Base-by-base conservation (phyloP, 1,139 yeast species). In the Hemisphaericaspora subhashii region DNA sequence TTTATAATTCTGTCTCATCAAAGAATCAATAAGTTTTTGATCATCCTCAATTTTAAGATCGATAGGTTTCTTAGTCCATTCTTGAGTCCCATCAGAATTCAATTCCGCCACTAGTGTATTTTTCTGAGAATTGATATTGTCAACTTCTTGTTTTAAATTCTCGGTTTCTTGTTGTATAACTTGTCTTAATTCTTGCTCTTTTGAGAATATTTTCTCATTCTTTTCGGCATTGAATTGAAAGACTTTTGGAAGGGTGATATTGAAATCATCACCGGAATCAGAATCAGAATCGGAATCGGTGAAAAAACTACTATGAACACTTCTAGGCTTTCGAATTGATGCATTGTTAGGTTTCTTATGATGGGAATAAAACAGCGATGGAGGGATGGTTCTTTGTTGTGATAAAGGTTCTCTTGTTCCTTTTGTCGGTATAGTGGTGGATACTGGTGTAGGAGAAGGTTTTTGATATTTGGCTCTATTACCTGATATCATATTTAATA, bases 21-120 rank as follows among this genome's bases (percentile, higher is more conserved):
- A 42, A 10, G 36, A 37, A 3, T 51, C 54, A 20, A 51, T 38
- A 4, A 45, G 35, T 12, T 29, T 24, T 6, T 31, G 22, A 17
- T 31, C 31, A 5, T 26, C 20, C 6, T 29, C 22, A 5, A 29
- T n/a, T 24, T 12, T n/a, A 10, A 31, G 9, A 22, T 33, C 36
- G 17, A 28, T n/a, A n/a, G n/a, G n/a, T n/a, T n/a, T 41, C 20
- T 23, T 37, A 22, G 37, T 47, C 8, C 31, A 15, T 3, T 41
- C 46, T 11, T 31, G 33, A 3, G 61, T 45, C 9, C 70, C 69
- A 41, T 62, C 60, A 38, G 62, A 64, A 41, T 53, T 55, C 41
- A 65, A 51, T 43, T 63, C 69, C 1, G 25, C 37, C 20, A 57
- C 15, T 10, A 64, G 31, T 23, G 40, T 33, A 3, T 35, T 32